phyloP scores from a whole-genome alignment of 2,329 filamentous ascomycete species.

The Chrysoporthe cubensis region DNA sequence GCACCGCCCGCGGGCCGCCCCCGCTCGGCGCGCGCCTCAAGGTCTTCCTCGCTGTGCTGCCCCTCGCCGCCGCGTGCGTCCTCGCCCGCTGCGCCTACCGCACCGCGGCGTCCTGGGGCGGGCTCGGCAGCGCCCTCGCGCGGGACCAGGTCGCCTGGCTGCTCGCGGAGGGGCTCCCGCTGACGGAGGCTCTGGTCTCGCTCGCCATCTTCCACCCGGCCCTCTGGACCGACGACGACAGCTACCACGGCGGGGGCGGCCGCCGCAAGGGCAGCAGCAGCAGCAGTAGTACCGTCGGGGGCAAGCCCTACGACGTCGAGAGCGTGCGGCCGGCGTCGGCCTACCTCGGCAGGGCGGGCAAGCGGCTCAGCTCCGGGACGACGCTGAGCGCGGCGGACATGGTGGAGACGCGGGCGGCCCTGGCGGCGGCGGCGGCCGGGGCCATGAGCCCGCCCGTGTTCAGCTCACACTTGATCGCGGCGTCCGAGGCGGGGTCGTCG shows the following conservation, averaged over 20 bases:
- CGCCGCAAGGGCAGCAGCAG: background rate
- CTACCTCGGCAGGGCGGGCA: slow-evolving; percentile 1
- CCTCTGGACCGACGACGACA: slow-evolving; percentile 28
- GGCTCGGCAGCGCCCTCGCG: slow-evolving; percentile 34
- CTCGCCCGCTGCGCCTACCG: slow-evolving; percentile 36
- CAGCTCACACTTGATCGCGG: slow-evolving; percentile 18
- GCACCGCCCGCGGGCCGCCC: slow-evolving; percentile 27
- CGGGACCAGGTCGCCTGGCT: slow-evolving; percentile 36
- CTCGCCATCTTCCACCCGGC: slow-evolving; percentile 38
- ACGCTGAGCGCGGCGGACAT: slow-evolving; percentile 11
- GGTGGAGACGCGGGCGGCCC: slow-evolving; percentile 2
- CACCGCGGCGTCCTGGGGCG: slow-evolving; percentile 33
- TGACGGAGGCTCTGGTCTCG: slow-evolving; percentile 36
- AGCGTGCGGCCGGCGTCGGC: background rate
- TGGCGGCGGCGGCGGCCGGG: background rate
- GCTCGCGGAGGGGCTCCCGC: slow-evolving; percentile 37
- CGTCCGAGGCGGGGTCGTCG: slow-evolving; percentile 26
- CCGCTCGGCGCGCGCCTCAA: slow-evolving; percentile 35
- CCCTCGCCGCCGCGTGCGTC: slow-evolving; percentile 33
- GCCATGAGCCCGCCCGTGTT: slow-evolving; percentile 19
- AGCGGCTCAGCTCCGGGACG: slow-evolving; percentile 23
- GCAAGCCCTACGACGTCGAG: slow-evolving; percentile 6
- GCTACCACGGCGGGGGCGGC: background rate
- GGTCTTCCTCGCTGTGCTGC: slow-evolving; percentile 34
- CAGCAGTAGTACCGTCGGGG: background rate